Conservation (phyloP, 1,139 yeast species). For the Geotrichum carabidarum region DNA sequence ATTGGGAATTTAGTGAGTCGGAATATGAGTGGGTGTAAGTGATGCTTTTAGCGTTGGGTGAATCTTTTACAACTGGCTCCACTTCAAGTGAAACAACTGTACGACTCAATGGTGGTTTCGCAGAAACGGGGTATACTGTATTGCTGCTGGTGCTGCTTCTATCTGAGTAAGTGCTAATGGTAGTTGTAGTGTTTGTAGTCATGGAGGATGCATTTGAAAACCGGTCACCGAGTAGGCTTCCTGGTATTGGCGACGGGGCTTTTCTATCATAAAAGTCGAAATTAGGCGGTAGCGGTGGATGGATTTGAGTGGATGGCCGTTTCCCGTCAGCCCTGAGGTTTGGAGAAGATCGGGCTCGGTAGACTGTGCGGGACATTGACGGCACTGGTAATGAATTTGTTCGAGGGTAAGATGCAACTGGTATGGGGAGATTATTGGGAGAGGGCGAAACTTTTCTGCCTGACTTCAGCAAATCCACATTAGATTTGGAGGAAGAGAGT, state of each 20-base stretch:
- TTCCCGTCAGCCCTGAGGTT: not conserved
- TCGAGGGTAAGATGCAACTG: not conserved
- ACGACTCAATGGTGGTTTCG: not conserved
- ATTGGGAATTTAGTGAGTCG: not conserved
- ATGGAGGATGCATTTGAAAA: conserved; percentile 17
- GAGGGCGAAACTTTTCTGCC: not conserved
- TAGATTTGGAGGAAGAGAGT: no score
- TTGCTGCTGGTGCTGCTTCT: conserved; percentile 15
- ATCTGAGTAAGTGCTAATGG: conserved; percentile 9
- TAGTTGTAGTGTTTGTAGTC: conserved; percentile 13
- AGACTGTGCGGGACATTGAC: not conserved
- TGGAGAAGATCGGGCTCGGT: conserved; percentile 7
- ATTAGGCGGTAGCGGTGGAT: not conserved
- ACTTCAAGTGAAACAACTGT: not conserved
- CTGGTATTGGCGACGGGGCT: conserved; percentile 3
- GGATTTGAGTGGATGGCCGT: not conserved
- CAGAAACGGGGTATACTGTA: conserved; percentile 4
- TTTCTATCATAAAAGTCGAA: not conserved
- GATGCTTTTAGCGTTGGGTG: not conserved
- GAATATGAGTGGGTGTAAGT: not conserved
- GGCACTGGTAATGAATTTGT: conserved; percentile 5
- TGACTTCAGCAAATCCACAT: not conserved
- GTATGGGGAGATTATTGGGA: not conserved
- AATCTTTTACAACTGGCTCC: not conserved
- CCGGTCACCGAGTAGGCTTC: conserved; percentile 7